Evolutionary conservation across 176 grass and related monocot genomes (phyloP).

Genomic region (Carex cristatella): DNA sequence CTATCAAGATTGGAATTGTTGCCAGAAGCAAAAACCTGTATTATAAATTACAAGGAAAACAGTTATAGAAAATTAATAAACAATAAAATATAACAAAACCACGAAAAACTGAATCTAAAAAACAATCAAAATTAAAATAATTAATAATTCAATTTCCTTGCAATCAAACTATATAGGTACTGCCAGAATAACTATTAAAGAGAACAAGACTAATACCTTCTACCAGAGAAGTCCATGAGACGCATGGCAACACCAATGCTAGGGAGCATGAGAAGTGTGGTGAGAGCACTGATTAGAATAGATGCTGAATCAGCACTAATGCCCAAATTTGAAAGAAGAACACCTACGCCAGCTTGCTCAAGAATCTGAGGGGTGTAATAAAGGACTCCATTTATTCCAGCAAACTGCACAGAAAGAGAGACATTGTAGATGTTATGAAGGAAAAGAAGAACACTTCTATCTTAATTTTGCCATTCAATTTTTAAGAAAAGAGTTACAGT

Average conservation of each 20-base stretch:
- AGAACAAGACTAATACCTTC: slow-evolving; percentile 51
- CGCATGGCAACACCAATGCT: slow-evolving; percentile 93
- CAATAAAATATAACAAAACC: background rate
- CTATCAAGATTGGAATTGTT: slow-evolving; percentile 81
- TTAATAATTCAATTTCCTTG: background rate
- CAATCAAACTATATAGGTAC: background rate
- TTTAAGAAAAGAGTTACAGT: background rate
- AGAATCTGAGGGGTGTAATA: slow-evolving; percentile 99
- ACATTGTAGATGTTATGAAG: background rate
- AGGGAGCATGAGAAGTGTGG: slow-evolving; percentile 95
- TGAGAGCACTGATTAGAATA: slow-evolving; percentile 90
- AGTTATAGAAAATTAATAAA: slow-evolving; percentile 3
- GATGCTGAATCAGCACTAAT: slow-evolving; percentile 67
- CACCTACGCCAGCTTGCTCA: slow-evolving; percentile 84
- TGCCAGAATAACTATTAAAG: background rate
- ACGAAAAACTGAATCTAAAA: background rate
- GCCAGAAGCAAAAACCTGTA: slow-evolving; percentile 83
- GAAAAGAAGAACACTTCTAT: background rate
- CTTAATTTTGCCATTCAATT: background rate
- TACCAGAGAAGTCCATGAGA: slow-evolving; percentile 97
- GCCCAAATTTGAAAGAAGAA: slow-evolving; percentile 82
- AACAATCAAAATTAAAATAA: background rate
- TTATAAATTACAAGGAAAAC: slow-evolving; percentile 7
- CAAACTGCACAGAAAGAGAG: slow-evolving; percentile 52
- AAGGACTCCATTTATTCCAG: slow-evolving; percentile 96